These are phyloP conservation scores for Aspergillus terreus DNA, from an alignment of 2,329 filamentous ascomycete genomes.

Conservation along the genomic window DNA sequence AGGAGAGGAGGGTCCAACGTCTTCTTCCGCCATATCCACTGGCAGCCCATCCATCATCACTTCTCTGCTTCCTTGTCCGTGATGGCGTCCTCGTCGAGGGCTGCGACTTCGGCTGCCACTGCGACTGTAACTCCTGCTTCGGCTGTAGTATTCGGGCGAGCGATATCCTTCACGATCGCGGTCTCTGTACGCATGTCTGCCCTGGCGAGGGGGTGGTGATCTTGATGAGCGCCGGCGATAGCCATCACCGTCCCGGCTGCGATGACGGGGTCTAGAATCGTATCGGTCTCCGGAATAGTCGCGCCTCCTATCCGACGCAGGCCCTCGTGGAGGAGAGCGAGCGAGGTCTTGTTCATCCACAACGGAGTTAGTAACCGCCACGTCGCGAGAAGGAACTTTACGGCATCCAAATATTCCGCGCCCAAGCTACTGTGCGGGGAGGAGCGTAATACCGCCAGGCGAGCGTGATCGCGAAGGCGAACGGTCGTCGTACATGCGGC, in stretches of 20 bases:
- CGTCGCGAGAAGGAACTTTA: conserved; percentile 11
- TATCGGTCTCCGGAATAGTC: conserved; percentile 30
- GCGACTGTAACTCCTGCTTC: conserved; percentile 32
- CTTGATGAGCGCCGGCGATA: conserved; percentile 29
- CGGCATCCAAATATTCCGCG: conserved; percentile 9
- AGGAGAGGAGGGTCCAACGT: conserved; percentile 44
- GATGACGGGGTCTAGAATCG: conserved; percentile 28
- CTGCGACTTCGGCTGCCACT: conserved; percentile 37
- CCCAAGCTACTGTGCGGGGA: conserved; percentile 39
- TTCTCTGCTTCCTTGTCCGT: conserved; percentile 45
- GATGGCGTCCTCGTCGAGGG: conserved; percentile 34
- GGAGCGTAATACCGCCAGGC: conserved; percentile 43
- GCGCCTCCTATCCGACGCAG: conserved; percentile 33
- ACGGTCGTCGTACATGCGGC: conserved; percentile 46
- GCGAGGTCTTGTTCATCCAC: conserved; percentile 32
- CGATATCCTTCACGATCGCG: conserved; percentile 47
- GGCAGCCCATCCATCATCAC: conserved; percentile 50
- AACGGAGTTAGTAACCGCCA: conserved; percentile 37
- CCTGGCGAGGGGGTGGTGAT: conserved; percentile 35
- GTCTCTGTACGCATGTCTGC: conserved; percentile 38
- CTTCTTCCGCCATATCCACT: conserved; percentile 48
- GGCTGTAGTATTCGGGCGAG: conserved; percentile 36
- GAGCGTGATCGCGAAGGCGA: conserved; percentile 39
- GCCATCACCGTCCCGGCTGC: conserved; percentile 33
- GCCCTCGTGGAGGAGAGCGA: conserved; percentile 34